A percentile compares a stretch with the other conserved stretches of the same genome.
These are phyloP conservation scores for Lasiodiplodia hormozganensis DNA, from an alignment of 2,329 filamentous ascomycete species.

Conservation along the genomic window DNA sequence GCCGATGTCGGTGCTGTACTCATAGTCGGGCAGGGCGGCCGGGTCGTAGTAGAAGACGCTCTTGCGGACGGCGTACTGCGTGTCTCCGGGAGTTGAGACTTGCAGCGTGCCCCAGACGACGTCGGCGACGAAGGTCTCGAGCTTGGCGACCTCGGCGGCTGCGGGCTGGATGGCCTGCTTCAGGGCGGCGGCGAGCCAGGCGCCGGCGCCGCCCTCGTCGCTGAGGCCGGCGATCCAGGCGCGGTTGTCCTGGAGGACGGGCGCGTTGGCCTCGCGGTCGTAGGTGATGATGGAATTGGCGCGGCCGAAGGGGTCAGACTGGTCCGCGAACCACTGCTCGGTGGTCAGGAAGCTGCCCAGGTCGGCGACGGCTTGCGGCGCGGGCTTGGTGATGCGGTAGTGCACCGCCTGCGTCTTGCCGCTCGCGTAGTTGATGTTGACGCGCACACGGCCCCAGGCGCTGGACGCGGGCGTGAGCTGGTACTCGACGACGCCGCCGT, in stretches of 20 bases:
- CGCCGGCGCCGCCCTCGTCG: slow-evolving; percentile 65
- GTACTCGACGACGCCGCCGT: slow-evolving; percentile 43
- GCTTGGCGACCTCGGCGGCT: slow-evolving; percentile 56
- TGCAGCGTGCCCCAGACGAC: slow-evolving; percentile 61
- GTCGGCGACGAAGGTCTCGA: slow-evolving; percentile 62
- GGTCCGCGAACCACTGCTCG: slow-evolving; percentile 59
- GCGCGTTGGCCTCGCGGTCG: slow-evolving; percentile 48
- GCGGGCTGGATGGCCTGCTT: slow-evolving; percentile 62
- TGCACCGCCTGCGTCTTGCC: slow-evolving; percentile 61
- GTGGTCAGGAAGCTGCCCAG: slow-evolving; percentile 63
- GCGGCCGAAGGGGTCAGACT: slow-evolving; percentile 61
- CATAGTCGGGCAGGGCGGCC: slow-evolving; percentile 47
- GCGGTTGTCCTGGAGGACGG: slow-evolving; percentile 55
- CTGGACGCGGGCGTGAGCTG: slow-evolving; percentile 51
- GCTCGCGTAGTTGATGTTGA: slow-evolving; percentile 58
- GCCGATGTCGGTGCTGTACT: slow-evolving; percentile 53
- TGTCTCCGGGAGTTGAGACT: slow-evolving; percentile 39
- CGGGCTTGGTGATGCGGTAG: slow-evolving; percentile 61
- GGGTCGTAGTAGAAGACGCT: slow-evolving; percentile 66
- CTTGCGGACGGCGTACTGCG: slow-evolving; percentile 58
- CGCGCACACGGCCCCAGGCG: slow-evolving; percentile 58
- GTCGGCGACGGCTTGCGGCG: slow-evolving; percentile 52
- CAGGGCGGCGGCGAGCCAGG: slow-evolving; percentile 62
- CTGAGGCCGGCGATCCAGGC: slow-evolving; percentile 67
- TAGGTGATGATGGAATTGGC: slow-evolving; percentile 65